Evolutionary conservation across 768 basidiomycete species (phyloP), one percentile per base, ranked within the genome.

Genomic region (Suillus americanus): DNA sequence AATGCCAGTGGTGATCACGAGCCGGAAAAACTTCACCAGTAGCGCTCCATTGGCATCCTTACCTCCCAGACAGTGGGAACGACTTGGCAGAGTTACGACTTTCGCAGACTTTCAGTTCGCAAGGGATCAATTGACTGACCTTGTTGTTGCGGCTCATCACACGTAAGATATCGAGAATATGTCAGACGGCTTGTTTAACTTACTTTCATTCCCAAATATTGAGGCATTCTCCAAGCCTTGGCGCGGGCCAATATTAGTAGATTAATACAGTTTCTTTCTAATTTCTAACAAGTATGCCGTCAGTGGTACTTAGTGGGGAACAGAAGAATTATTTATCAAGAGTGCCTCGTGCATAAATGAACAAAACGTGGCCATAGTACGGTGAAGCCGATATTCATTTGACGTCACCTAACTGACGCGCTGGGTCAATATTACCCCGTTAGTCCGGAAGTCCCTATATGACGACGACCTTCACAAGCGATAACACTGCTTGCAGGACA

Each of bases 291-390:
- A 33, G 13, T 37, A 56, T 57, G 56, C 56, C 56, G 56, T 57
- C 18, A 57, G 37, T 38, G n/a, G 55, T 57, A 25, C 30, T 54
- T 33, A 54, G 53, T 41, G 57, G 57, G 57, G 57, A 41, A 57
- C 18, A 41, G 23, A 59, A 40, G 40, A 3, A 59, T 59, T 28
- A 20, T 20, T 43, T 51, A 18, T 51, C 25, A 51, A 18, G 35
- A 10, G 38, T 40, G 56, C 10, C 38, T n/a, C 38, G 5, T 41
- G 38, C 40, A 41, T 28, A 59, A 59, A 59, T 59, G 25, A 59
- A 59, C 1, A 28, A 59, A 59, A 59, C 57, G 57, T 59, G 57
- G 57, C 3, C 25, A 30, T 59, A 12, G 25, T 40, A 23, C 25
- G 18, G 38, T 25, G 40, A 14, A 40, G 8, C 25, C 55, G 23